Conservation (phyloP, 495 filamentous ascomycete species). For the Tuber magnatum region DNA sequence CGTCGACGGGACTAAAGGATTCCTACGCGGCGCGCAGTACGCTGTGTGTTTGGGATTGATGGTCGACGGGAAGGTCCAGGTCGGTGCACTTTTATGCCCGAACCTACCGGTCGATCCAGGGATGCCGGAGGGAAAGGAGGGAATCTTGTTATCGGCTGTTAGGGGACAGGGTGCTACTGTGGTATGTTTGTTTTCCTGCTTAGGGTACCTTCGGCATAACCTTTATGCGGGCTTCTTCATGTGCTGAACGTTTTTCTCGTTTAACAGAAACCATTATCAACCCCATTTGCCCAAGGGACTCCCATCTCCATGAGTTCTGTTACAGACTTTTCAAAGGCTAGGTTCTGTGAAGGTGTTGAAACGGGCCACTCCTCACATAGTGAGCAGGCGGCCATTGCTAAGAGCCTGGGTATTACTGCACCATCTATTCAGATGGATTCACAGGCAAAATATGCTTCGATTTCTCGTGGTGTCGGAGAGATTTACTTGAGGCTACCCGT, state of each 20-base stretch:
- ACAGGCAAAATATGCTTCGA: constrained; percentile 93
- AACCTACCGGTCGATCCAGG: constrained; percentile 82
- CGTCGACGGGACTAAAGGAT: constrained; percentile 96
- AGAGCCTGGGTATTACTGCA: constrained; percentile 73
- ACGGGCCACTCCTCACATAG: constrained; percentile 80
- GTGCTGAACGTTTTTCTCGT: not conserved
- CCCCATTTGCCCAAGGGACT: constrained; percentile 46
- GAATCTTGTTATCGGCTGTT: constrained; percentile 78
- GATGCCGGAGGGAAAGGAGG: constrained; percentile 57
- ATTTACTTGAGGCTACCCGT: constrained; percentile 85
- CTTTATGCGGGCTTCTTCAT: not conserved
- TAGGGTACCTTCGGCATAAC: not conserved
- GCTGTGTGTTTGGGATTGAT: constrained; percentile 88
- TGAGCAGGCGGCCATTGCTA: constrained; percentile 76
- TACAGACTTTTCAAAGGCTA: constrained; percentile 64
- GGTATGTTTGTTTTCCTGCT: constrained; percentile 5
- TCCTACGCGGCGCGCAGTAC: constrained; percentile 95
- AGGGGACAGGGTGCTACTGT: constrained; percentile 65
- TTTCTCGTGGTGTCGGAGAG: constrained; percentile 91
- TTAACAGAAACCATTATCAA: constrained; percentile 29
- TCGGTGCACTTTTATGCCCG: constrained; percentile 87
- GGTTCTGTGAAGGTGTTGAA: constrained; percentile 94
- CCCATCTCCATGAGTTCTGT: constrained; percentile 71
- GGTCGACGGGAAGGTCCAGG: constrained; percentile 88
- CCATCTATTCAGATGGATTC: constrained; percentile 89